Percentiles rank a stretch among this genome's conserved stretches.
phyloP scores from a whole-genome alignment of 2,329 filamentous ascomycete species.

The Spiromastix sp. region DNA sequence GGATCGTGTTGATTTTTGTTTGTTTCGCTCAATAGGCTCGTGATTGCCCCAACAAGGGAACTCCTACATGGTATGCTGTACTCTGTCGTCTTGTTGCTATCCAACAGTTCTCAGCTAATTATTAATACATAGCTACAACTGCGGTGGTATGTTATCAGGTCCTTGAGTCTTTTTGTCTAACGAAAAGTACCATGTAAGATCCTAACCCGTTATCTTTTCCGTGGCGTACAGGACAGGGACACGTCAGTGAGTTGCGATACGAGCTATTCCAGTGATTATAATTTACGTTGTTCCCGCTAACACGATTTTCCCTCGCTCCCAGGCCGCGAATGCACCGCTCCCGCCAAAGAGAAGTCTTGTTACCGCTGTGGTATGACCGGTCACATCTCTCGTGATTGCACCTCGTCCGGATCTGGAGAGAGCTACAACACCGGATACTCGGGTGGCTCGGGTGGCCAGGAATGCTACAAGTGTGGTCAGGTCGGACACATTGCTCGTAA shows the following conservation, averaged over 20 bases:
- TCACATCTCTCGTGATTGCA: conserved; percentile 77
- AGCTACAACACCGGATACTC: conserved; percentile 29
- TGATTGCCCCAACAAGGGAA: conserved; percentile 76
- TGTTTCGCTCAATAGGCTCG: conserved; percentile 50
- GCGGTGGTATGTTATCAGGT: conserved; percentile 50
- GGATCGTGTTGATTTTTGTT: conserved; percentile 12
- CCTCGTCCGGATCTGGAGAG: conserved; percentile 37
- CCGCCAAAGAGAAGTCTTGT: conserved; percentile 72
- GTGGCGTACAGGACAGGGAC: conserved; percentile 50
- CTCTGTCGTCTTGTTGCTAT: conserved; percentile 3
- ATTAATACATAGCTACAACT: conserved; percentile 58
- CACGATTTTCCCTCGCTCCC: conserved; percentile 6
- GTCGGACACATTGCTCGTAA: conserved; percentile 85
- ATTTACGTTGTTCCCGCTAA: conserved; percentile 1
- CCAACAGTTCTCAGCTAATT: conserved; percentile 6
- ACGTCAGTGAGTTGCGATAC: conserved; percentile 55
- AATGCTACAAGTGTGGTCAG: conserved; percentile 99
- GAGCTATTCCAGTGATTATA: not conserved
- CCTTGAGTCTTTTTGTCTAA: too few species aligned
- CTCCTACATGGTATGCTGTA: conserved; percentile 61
- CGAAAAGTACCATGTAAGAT: not conserved
- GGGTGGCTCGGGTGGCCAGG: conserved; percentile 41
- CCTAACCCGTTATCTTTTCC: conserved; percentile 9
- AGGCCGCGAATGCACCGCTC: conserved; percentile 85
- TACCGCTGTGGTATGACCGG: conserved; percentile 62